Evolutionary conservation across 352 stramenopile genomes (phyloP).

Genomic region (Pythium guiyangense): DNA sequence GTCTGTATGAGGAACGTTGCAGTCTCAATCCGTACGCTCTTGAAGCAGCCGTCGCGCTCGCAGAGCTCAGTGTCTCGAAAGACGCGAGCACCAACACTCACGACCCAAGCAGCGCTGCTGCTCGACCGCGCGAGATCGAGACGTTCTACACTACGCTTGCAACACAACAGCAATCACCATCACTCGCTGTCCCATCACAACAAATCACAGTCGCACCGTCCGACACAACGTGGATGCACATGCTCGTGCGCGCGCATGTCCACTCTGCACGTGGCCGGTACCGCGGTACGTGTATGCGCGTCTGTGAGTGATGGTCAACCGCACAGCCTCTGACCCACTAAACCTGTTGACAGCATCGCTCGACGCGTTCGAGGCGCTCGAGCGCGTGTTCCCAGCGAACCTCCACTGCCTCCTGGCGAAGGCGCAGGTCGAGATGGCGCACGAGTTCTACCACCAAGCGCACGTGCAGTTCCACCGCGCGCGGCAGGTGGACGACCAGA

Average conservation of each 20-base stretch:
- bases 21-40: constrained; percentile 72
- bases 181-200: background rate
- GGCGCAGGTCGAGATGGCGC: constrained; percentile 55
- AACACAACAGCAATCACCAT: no score
- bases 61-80: constrained; percentile 45
- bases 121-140: constrained; percentile 40
- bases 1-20: no score
- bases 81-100: constrained; percentile 20
- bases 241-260: constrained; percentile 50
- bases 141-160: constrained; percentile 33
- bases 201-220: constrained; percentile 7
- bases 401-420: constrained; percentile 54
- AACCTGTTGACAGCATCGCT: constrained; percentile 20
- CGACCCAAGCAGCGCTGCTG: background rate
- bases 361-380: constrained; percentile 32
- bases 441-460: constrained; percentile 53
- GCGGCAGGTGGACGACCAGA: constrained; percentile 61
- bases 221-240: constrained; percentile 56
- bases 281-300: constrained; percentile 17
- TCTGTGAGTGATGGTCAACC: background rate
- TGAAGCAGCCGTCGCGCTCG: constrained; percentile 68
- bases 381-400: constrained; percentile 56
- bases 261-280: constrained; percentile 38
- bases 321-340: background rate
- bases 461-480: constrained; percentile 47